Evolutionary conservation across 2,329 filamentous ascomycete genomes (phyloP), one percentile per base, ranked within the genome.

Genomic region (Aspergillus felis): DNA sequence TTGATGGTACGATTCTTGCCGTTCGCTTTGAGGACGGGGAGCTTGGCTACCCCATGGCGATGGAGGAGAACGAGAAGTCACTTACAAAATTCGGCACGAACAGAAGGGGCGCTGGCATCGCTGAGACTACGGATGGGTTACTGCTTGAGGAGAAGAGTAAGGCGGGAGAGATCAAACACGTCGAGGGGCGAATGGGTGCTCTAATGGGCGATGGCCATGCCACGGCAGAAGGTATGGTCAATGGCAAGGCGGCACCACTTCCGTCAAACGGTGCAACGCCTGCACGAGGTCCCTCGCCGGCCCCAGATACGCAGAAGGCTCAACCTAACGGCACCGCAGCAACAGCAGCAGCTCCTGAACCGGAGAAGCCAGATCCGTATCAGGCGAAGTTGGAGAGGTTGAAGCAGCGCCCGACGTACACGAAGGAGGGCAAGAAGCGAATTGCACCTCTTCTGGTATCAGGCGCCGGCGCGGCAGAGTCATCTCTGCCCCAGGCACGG

Each of bases 151-250:
- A 95, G 66, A 89, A 88, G 71, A 96, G 92, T 76, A 97, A 95
- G 71, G 92, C 89, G 47, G 93, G 89, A 24, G 94, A 99, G 72
- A 83, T 93, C 32, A 90, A 88, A 62, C 92, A 89, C 4, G 92
- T 93, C 0, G 91, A 99, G 75, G 94, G 92, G 2, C 86, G 93
- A 63, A 99, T 99, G 94, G 94, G 94, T 12, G 93, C 93, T n/a
- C 77, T 99, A 41, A 99, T 99, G 94, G 93, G 93, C 5, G 92
- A 96, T 69, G 83, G 84, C 20, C 82, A 82, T 53, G 78, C 82
- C 2, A 74, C 82, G 3, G 78, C 81, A 3, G 84, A 85, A 44
- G 78, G 80, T 52, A 72, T 76, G 8, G 27, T 78, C 71, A 73
- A 90, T 62, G 80, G 79, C 17, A 70, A 73, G 12, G 53, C 68